Evolutionary conservation across 345 rosid genomes (phyloP).

Genomic region (Erucastrum elatum): DNA sequence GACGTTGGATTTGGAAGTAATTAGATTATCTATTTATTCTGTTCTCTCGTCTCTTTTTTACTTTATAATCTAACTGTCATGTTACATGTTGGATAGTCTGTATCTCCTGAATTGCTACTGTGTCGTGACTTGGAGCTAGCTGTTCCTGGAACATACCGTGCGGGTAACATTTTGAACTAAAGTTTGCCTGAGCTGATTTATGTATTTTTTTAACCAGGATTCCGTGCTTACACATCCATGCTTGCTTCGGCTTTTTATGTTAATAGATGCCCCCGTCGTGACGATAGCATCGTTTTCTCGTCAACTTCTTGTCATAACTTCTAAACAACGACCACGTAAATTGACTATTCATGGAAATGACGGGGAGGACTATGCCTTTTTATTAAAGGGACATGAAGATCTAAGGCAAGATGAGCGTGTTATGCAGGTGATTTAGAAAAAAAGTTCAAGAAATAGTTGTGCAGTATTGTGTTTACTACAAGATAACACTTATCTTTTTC

Average conservation of each 20-base stretch:
- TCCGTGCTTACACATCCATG: constrained; percentile 8
- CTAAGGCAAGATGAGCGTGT: constrained; percentile 99
- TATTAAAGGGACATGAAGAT: constrained; percentile 98
- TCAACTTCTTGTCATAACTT: constrained; percentile 87
- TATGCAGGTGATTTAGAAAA: constrained; percentile 76
- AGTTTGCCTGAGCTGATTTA: constrained; percentile 29
- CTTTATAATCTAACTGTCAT: constrained; percentile 23
- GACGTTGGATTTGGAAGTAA: constrained; percentile 90
- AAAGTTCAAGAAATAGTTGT: not conserved
- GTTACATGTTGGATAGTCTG: constrained; percentile 57
- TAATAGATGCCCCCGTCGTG: constrained; percentile 73
- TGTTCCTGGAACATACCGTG: constrained; percentile 94
- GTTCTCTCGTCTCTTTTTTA: constrained; percentile 14
- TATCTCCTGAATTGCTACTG: constrained; percentile 88
- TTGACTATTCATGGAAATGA: constrained; percentile 95
- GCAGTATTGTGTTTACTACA: constrained; percentile 1
- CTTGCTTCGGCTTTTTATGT: not conserved
- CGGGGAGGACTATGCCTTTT: constrained; percentile 86
- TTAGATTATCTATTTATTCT: constrained; percentile 26
- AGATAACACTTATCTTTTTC: constrained; percentile 12
- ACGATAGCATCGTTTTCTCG: constrained; percentile 87
- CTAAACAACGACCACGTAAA: constrained; percentile 94
- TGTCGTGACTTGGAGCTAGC: constrained; percentile 94
- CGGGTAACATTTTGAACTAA: constrained; percentile 51
- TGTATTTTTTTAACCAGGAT: not conserved